Percentiles rank a stretch among this genome's conserved stretches.
Conservation (phyloP, 192 early-diverging fungal species). For the Umbelopsis vinacea region DNA sequence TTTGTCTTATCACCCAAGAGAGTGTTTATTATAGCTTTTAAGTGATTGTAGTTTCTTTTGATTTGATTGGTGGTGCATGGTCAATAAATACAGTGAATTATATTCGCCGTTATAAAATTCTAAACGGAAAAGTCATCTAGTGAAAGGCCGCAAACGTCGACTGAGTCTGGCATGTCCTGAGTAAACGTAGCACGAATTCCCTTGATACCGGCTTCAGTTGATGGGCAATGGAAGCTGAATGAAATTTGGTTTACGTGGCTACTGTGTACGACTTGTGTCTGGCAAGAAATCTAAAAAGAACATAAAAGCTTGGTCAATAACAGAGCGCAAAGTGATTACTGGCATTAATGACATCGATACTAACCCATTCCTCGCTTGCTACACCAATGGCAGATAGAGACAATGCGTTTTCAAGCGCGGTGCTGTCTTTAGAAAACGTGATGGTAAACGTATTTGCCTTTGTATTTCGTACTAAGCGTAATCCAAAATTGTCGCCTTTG, state of each 20-base stretch:
- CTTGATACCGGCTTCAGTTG: constrained; percentile 12
- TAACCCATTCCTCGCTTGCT: constrained; percentile 18
- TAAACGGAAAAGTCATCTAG: constrained; percentile 18
- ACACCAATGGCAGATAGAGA: constrained; percentile 24
- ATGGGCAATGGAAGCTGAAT: constrained; percentile 11
- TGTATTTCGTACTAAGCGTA: constrained; percentile 45
- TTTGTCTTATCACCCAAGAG: neutral
- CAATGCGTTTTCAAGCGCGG: neutral
- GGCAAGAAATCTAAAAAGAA: neutral
- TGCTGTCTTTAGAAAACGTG: constrained; percentile 16
- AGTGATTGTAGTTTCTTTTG: neutral
- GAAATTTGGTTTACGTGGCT: neutral
- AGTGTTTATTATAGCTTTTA: neutral
- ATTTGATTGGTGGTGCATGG: neutral
- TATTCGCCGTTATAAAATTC: neutral
- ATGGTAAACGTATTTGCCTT: constrained; percentile 20
- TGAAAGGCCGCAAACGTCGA: constrained; percentile 6
- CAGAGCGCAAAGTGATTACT: neutral
- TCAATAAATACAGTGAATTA: constrained; percentile 15
- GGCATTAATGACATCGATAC: neutral
- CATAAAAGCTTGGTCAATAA: neutral
- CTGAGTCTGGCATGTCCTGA: neutral
- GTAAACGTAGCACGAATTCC: constrained; percentile 10
- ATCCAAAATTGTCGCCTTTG: constrained; percentile 54
- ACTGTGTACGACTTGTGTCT: neutral